phyloP scores from a whole-genome alignment of 2,329 filamentous ascomycete genomes.

The Macroventuria anomochaeta region DNA sequence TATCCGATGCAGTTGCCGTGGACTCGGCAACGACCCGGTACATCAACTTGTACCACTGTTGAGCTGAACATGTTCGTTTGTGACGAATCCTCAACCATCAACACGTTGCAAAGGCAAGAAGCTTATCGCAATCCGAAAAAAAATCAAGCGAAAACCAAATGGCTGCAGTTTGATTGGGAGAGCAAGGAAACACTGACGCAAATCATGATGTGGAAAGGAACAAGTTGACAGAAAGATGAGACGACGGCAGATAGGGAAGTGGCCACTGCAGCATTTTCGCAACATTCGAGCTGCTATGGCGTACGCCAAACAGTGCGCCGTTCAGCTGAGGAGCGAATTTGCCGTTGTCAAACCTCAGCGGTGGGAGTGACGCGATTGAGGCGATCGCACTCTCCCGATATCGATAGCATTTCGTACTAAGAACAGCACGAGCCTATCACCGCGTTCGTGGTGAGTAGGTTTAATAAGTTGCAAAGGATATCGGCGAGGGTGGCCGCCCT shows the following conservation, averaged over 20 bases:
- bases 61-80: neutral
- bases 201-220: no score
- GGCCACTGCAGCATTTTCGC: neutral
- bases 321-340: constrained; percentile 14
- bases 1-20: constrained; percentile 7
- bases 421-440: constrained; percentile 9
- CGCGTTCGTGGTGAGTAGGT: constrained; percentile 1
- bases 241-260: neutral
- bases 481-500: constrained; percentile 7
- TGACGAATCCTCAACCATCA: neutral
- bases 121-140: no score
- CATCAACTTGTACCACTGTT: constrained; percentile 3
- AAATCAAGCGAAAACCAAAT: no score
- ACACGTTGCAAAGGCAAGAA: neutral
- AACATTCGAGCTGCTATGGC: neutral
- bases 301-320: constrained; percentile 1
- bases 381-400: constrained; percentile 18
- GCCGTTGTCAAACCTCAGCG: constrained; percentile 16
- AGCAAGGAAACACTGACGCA: neutral
- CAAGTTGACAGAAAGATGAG: neutral
- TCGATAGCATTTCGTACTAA: constrained; percentile 11
- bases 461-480: constrained; percentile 11
- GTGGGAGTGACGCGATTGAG: constrained; percentile 16
- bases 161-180: no score
- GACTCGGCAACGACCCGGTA: neutral